These are phyloP conservation scores for Sphaerulina musiva DNA, from an alignment of 2,329 filamentous ascomycete species.

Conservation along the genomic window DNA sequence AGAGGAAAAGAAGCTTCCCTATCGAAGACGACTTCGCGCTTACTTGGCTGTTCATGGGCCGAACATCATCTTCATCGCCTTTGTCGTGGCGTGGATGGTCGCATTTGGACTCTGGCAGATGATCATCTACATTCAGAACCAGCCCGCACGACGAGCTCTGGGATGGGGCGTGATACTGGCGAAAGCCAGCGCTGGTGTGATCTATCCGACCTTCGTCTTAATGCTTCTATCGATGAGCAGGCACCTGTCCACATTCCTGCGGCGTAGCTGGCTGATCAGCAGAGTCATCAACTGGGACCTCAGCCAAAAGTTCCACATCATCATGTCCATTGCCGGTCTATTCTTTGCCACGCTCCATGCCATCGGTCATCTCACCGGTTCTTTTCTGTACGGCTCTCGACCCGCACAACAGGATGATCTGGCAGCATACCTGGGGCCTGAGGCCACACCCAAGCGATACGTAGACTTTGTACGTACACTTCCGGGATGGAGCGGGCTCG, in stretches of 20 bases:
- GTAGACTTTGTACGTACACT: slow-evolving; percentile 43
- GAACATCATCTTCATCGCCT: slow-evolving; percentile 44
- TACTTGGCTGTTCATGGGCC: slow-evolving; percentile 53
- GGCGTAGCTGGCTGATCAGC: slow-evolving; percentile 48
- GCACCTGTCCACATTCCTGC: slow-evolving; percentile 49
- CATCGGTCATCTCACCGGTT: slow-evolving; percentile 49
- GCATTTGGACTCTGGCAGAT: slow-evolving; percentile 51
- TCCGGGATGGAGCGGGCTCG: slow-evolving; percentile 48
- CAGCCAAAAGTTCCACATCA: slow-evolving; percentile 51
- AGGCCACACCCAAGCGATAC: slow-evolving; percentile 41
- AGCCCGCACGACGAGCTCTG: slow-evolving; percentile 43
- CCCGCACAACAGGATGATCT: slow-evolving; percentile 42
- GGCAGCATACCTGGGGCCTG: slow-evolving; percentile 40
- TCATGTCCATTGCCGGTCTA: slow-evolving; percentile 48
- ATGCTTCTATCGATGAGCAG: slow-evolving; percentile 54
- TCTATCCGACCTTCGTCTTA: slow-evolving; percentile 55
- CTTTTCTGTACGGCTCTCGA: slow-evolving; percentile 47
- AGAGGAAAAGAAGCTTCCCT: slow-evolving; percentile 35
- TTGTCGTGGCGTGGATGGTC: slow-evolving; percentile 46
- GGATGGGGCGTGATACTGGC: slow-evolving; percentile 53
- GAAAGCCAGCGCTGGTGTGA: slow-evolving; percentile 49
- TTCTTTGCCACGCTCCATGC: slow-evolving; percentile 49
- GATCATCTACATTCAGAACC: slow-evolving; percentile 46
- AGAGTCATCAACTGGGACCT: slow-evolving; percentile 54
- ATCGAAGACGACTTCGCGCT: slow-evolving; percentile 44